Evolutionary conservation across 148 eudicot species (phyloP), one percentile per base, ranked within the genome.

Genomic region (Heliamphora exappendiculata): DNA sequence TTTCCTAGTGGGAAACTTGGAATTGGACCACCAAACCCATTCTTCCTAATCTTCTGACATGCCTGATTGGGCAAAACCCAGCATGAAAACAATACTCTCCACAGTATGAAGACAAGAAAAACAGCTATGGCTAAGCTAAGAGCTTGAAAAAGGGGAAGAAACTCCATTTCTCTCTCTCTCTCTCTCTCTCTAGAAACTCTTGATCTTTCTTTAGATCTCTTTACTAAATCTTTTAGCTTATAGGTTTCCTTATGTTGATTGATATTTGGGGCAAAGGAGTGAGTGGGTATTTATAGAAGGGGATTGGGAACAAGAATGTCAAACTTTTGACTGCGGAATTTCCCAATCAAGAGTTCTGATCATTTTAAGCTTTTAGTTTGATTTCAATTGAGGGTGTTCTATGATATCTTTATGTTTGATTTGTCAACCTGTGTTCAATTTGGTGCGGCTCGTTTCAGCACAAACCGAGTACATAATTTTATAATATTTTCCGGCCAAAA

Each of bases 1-100:
- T 91, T 89, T 74, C 99, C 97, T 3, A 89, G 37, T 0, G 98
- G 98, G 50, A 94, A 93, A 66, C 77, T 83, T 6, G 97, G 97
- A 39, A 31, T 78, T 26, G 98, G 97, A 31, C 98, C 97, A 17
- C 74, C 55, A 76, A 94, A 83, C 7, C 97, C 98, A 75, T 85
- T 82, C 7, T 65, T 75, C 39, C 79, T 75, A 17, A 93, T 86
- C 84, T 81, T 89, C 63, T 73, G 44, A 33, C 66, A 82, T 6
- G 75, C 76, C 57, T 75, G 26, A 55, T 74, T 39, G 10, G 96
- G 98, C 58, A 82, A 55, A n/a, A 93, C 29, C 83, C 84, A 88
- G 42, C 87, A 93, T 22, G 79, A 81, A 50, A 69, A 78, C 5
- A 87, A 22, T 70, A 91, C 67, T 47, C 73, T 91, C 80, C 86